phyloP scores from a whole-genome alignment of 768 basidiomycete genomes.

The Austroboletus eburneus region DNA sequence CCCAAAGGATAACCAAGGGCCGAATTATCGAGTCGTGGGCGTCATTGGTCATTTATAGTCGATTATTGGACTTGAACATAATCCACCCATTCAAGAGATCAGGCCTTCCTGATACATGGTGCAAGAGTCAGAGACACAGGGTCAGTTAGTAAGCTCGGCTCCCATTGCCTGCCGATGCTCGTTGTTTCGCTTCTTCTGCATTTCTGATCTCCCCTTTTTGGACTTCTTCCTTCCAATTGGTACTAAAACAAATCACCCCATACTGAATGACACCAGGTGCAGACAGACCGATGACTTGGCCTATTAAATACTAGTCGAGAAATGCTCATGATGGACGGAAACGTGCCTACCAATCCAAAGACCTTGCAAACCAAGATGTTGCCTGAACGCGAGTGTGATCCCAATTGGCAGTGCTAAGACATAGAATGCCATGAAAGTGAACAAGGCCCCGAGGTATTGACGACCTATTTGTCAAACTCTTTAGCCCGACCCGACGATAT shows the following conservation, averaged over 20 bases:
- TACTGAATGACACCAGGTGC: constrained; percentile 70
- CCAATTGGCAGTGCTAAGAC: constrained; percentile 52
- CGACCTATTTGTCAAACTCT: constrained; percentile 29
- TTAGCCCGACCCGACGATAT: constrained; percentile 1
- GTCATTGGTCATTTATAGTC: no score
- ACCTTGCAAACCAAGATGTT: constrained; percentile 42
- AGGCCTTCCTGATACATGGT: background rate
- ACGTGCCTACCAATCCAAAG: constrained; percentile 49
- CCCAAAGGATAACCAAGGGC: no score
- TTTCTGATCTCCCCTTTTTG: constrained; percentile 37
- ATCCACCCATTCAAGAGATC: no score
- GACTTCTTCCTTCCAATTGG: constrained; percentile 47
- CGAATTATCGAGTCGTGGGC: no score
- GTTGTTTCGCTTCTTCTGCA: constrained; percentile 29
- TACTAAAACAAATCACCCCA: constrained; percentile 52
- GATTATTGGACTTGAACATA: no score
- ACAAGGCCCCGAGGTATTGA: constrained; percentile 70
- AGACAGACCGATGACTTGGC: constrained; percentile 71
- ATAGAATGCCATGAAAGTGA: constrained; percentile 67
- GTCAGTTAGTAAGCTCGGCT: background rate
- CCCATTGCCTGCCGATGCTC: constrained; percentile 16
- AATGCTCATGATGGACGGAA: background rate
- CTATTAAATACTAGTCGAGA: constrained; percentile 31
- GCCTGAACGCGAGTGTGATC: constrained; percentile 46
- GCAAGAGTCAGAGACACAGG: background rate